Percentiles rank a stretch among this genome's conserved stretches.
phyloP scores from a whole-genome alignment of 169 alveolate genomes.

The Plasmodium cynomolgi region DNA sequence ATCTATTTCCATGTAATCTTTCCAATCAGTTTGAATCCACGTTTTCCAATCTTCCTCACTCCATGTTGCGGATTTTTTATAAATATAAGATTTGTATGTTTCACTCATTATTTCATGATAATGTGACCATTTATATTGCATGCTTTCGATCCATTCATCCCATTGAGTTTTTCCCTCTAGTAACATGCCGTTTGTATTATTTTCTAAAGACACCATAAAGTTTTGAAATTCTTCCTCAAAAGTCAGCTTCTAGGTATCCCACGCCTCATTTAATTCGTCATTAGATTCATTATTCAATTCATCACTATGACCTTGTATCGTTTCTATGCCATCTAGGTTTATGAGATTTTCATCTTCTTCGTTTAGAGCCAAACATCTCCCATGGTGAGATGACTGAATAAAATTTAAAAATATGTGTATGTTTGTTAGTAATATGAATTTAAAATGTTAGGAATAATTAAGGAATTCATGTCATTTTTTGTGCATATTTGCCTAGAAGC shows the following conservation, averaged over 20 bases:
- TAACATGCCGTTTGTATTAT: neutral
- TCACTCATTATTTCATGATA: neutral
- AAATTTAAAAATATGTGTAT: neutral
- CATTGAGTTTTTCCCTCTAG: neutral
- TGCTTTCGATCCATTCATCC: neutral
- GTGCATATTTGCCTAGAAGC: neutral
- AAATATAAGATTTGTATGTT: neutral
- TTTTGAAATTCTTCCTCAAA: neutral
- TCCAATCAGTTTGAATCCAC: neutral
- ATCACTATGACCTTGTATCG: neutral
- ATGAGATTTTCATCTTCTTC: neutral
- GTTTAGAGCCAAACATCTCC: neutral
- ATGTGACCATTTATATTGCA: conserved; percentile 1
- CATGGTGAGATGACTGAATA: conserved; percentile 9
- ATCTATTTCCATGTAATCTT: neutral
- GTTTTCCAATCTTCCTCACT: neutral
- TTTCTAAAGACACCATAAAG: neutral
- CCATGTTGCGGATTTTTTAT: neutral
- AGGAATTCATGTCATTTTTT: neutral
- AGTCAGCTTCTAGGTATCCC: neutral
- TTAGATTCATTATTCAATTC: neutral
- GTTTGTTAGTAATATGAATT: neutral
- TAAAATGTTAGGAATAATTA: neutral
- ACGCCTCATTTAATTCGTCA: neutral
- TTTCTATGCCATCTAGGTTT: neutral